Conservation (phyloP, 2,329 filamentous ascomycete genomes). For the Calonectria hongkongensis region DNA sequence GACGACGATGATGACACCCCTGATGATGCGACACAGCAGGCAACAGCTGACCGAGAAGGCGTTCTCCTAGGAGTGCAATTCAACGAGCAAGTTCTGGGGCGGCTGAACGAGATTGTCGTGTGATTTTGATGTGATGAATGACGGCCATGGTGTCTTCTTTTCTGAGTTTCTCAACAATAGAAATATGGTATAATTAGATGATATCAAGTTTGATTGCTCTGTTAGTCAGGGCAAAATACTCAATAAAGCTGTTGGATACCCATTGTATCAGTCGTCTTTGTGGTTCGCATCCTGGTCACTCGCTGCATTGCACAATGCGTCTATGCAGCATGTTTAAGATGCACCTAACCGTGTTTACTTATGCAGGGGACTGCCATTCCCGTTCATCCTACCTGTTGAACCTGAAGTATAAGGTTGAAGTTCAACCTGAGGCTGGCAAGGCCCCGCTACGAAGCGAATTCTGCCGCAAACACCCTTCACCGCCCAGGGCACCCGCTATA, state of each 20-base stretch:
- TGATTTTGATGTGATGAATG: neutral
- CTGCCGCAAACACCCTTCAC: constrained; percentile 55
- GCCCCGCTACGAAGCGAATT: constrained; percentile 41
- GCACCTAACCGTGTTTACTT: neutral
- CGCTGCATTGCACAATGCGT: neutral
- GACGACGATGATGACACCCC: constrained; percentile 19
- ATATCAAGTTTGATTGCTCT: neutral
- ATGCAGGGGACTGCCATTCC: neutral
- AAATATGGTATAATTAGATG: neutral
- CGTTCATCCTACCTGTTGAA: constrained; percentile 2
- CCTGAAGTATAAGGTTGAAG: constrained; percentile 1
- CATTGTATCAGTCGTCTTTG: neutral
- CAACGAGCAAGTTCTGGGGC: constrained; percentile 27
- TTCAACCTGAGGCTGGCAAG: neutral
- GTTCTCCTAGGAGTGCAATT: constrained; percentile 23
- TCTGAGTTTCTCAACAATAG: neutral
- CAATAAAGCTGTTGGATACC: too few relatives aligned
- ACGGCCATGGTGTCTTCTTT: neutral
- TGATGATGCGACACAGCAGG: constrained; percentile 30
- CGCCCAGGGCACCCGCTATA: constrained; percentile 52
- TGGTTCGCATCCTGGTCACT: neutral
- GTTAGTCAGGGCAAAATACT: too few relatives aligned
- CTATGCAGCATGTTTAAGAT: neutral
- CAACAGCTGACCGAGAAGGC: constrained; percentile 27
- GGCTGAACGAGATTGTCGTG: constrained; percentile 26